Conservation (phyloP, 305 asterid genomes). For the Fraxinus greggii region DNA sequence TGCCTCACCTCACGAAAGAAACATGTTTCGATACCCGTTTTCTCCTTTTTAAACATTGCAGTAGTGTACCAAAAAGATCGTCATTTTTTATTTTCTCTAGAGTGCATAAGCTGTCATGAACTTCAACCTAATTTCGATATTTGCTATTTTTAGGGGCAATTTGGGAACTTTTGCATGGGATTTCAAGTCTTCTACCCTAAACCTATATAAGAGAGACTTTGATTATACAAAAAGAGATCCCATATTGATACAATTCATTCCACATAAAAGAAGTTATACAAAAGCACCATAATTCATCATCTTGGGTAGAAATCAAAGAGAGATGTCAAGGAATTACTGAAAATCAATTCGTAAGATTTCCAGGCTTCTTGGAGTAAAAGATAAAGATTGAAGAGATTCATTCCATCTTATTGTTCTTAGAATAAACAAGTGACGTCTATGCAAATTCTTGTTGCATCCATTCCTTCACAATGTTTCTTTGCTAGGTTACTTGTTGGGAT, state of each 20-base stretch:
- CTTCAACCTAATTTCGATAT: not conserved
- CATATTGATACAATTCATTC: not conserved
- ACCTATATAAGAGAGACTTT: not conserved
- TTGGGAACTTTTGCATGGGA: not conserved
- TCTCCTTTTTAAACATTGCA: not conserved
- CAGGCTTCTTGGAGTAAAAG: not conserved
- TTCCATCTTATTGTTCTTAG: not conserved
- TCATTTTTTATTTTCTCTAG: not conserved
- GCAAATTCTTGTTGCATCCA: not conserved
- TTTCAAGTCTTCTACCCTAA: not conserved
- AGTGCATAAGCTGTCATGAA: not conserved
- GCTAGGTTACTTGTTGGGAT: not conserved
- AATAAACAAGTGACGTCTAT: not conserved
- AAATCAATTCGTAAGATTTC: not conserved
- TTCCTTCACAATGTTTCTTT: not conserved
- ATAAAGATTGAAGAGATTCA: not conserved
- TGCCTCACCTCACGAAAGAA: not conserved
- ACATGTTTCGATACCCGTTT: not conserved
- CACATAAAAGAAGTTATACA: not conserved
- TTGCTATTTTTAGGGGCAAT: not conserved
- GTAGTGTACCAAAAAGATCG: not conserved
- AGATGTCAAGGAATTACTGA: not conserved
- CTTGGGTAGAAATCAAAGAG: not conserved
- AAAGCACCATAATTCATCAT: not conserved
- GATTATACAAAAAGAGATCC: not conserved